Base-by-base conservation (phyloP, 2,329 filamentous ascomycete genomes). In the Pestalotiopsis fici region DNA sequence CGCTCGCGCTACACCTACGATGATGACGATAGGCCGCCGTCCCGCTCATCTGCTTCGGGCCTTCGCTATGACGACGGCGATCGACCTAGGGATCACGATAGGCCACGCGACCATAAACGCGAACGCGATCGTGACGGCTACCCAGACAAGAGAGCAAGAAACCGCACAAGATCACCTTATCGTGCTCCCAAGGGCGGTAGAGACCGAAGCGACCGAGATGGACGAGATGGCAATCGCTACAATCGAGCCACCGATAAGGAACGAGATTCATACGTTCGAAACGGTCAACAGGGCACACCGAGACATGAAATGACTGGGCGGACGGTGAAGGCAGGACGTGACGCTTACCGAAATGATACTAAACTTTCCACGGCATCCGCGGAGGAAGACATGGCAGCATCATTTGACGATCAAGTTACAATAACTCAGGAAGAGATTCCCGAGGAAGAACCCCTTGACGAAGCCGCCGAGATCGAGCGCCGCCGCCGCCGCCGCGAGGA, bases 401-500 rank as follows among this genome's bases (percentile, higher is more conserved):
- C 66, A 72, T 81, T 76, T 71, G 76, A 75, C 11, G 78, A 80
- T 71, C 78, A 54, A 23, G 37, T 4, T 12, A 81, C 67, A 83
- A 37, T 21, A 4, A 2, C 25, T 37, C 25, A 60, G 11, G 25
- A 87, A 69, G 83, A 80, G 71, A 83, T 86, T 27, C 64, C 39
- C 69, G 85, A 87, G 71, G 82, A 86, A 66, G 84, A 89, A 72
- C 85, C 87, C n/a, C 77, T 94, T 72, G 92, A 97, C 78, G 93
- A 97, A 82, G 92, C 92, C 69, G 90, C 92, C 72, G 86, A 95
- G 75, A 92, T 97, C 74, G 93, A 97, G 78, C 91, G 94, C 74
- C 92, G 95, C 66, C 91, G 94, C 31, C 94, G 92, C 76, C 89
- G 92, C 67, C 91, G 95, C 71, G 93, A 96, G 81, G 93, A 93